Evolutionary conservation across 352 stramenopile genomes (phyloP), one percentile per base, ranked within the genome.

Genomic region (Blastocystis sp.): DNA sequence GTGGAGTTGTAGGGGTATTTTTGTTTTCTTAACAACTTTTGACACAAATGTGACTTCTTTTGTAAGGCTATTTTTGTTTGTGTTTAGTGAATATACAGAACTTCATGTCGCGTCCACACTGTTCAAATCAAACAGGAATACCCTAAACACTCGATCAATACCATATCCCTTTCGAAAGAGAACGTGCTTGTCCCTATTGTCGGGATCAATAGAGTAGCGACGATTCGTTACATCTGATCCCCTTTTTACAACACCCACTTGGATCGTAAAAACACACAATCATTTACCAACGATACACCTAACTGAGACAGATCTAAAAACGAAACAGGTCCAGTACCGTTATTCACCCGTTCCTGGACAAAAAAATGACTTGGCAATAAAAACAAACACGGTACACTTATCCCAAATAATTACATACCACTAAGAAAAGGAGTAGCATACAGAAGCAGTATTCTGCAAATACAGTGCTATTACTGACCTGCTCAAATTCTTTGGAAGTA

Each of bases 361-460:
- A 15, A 37, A 9, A 29, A 23, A 15, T 68, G 59, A 37, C 59
- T 68, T 29, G 11, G 26, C 2, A 29, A 37, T 29, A 37, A 5
- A 23, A 68, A 68, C 59, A 68, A 68, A 68, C 59, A 37, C 11
- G 3, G n/a, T 39, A 68, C 20, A 61, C 26, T 69, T 87, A 87
- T 55, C 76, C 76, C 76, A 87, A 61, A 87, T 76, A 87, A 39
- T 87, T 87, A 87, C 39, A 76, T 20, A 76, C 76, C 15, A 87
- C 76, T 47, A 87, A 87, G 63, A 76, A 87, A 39, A 87, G 63
- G 50, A 87, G 76, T 50, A 87, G 76, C 76, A 87, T 87, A 70
- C 76, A 87, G 76, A 87, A 87, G 43, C 59, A 76, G 43, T 87
- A 87, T 47, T 87, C 76, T 68, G 47, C 76, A 39, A 87, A 87